These are phyloP conservation scores for Dactylellina leptospora DNA, from an alignment of 2,329 filamentous ascomycete genomes.

Conservation along the genomic window DNA sequence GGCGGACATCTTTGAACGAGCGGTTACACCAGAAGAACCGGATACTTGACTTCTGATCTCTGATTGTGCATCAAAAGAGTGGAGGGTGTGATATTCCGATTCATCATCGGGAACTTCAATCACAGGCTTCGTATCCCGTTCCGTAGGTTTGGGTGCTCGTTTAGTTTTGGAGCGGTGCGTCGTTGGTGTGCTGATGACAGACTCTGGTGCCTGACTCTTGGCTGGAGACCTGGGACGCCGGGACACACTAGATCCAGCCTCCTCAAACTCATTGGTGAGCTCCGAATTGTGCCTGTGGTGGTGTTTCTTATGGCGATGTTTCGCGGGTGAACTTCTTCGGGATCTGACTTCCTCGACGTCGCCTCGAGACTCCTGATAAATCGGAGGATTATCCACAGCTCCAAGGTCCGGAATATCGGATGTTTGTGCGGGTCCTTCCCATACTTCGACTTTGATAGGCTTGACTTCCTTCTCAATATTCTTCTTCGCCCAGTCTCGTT, in stretches of 20 bases:
- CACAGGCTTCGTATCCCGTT: conserved; percentile 26
- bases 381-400: conserved; percentile 59
- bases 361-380: conserved; percentile 53
- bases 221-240: conserved; percentile 23
- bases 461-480: conserved; percentile 58
- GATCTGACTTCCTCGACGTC: conserved; percentile 53
- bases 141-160: conserved; percentile 18
- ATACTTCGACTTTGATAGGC: conserved; percentile 55
- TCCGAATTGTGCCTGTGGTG: conserved; percentile 53
- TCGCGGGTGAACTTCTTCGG: conserved; percentile 47
- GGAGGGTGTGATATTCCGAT: conserved; percentile 30
- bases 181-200: conserved; percentile 18
- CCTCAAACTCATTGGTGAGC: conserved; percentile 35
- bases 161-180: conserved; percentile 39
- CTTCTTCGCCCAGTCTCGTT: conserved; percentile 57
- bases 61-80: conserved; percentile 31
- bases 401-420: conserved; percentile 58
- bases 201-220: conserved; percentile 38
- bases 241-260: conserved; percentile 35
- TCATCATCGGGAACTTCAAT: conserved; percentile 29
- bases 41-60: conserved; percentile 44
- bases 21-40: conserved; percentile 32
- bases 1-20: conserved; percentile 63
- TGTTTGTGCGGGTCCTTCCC: conserved; percentile 53
- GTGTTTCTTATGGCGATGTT: conserved; percentile 58